Evolutionary conservation across 352 stramenopile species (phyloP), one percentile per base, ranked within the genome.

Genomic region (Pythium oligandrum): DNA sequence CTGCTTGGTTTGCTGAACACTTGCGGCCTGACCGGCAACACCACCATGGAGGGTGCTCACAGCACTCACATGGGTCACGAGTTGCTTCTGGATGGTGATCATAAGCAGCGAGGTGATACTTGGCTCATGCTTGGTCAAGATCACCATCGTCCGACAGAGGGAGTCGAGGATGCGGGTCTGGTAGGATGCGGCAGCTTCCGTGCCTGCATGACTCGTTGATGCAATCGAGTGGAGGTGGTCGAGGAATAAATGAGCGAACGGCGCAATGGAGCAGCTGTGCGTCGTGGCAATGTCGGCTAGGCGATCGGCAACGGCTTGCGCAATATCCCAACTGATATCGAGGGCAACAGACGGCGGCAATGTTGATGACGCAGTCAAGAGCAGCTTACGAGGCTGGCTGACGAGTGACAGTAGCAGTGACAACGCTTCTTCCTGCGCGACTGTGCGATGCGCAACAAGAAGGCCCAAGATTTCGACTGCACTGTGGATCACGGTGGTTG

Each of bases 1-100:
- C 44, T 90, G 81, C 48, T 88, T 88, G 32, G 86, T 59, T 40
- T 91, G 75, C 6, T 26, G n/a, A 38, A 40, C 46, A 40, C n/a
- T 40, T 42, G 55, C 1, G 32, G 34, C 6, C 17, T 26, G 17
- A 26, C 17, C 17, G 17, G 17, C 17, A 26, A 26, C 17, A 26
- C 17, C 17, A 48, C 43, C 43, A 48, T 11, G 9, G 9, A 48
- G 17, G 17, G 43, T 30, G 17, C 17, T 48, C 43, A 48, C 43
- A 31, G 43, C 40, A 37, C 68, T 70, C 2, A 66, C 53, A 1
- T 65, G 70, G 12, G 69, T 70, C 4, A 88, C 75, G 12, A 90
- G 71, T 53, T 92, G 82, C 53, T 92, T 92, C 54, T 92, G 82
- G 48, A 92, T 92, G 6, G 78, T 92, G 46, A 92, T 92, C 82